A percentile compares a stretch with the other conserved stretches of the same genome.
Conservation (phyloP, 352 stramenopile genomes). For the Phytophthora hibernalis region DNA sequence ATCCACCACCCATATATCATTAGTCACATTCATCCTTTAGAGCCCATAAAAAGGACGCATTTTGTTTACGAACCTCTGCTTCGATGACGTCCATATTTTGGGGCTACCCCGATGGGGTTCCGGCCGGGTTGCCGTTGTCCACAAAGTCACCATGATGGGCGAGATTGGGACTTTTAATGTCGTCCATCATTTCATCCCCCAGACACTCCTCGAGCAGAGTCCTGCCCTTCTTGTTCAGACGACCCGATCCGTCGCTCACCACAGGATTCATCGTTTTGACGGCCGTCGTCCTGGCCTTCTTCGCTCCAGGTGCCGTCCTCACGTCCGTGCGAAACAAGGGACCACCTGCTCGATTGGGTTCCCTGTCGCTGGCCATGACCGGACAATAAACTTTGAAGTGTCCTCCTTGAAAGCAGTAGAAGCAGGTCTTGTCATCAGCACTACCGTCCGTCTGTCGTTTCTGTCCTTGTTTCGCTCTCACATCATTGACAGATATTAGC, state of each 20-base stretch:
- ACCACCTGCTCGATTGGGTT: constrained; percentile 9
- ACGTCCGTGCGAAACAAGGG: constrained; percentile 13
- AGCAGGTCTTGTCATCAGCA: not conserved
- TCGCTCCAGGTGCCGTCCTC: constrained; percentile 5
- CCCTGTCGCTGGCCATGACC: not conserved
- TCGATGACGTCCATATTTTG: constrained; percentile 19
- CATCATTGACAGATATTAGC: constrained; percentile 1
- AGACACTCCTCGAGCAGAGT: constrained; percentile 3
- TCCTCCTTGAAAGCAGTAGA: constrained; percentile 13
- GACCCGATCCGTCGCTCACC: not conserved
- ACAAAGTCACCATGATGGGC: not conserved
- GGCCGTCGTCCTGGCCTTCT: constrained; percentile 3
- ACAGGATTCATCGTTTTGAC: constrained; percentile 22
- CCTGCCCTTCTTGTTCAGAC: constrained; percentile 6
- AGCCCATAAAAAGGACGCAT: constrained; percentile 5
- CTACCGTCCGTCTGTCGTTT: constrained; percentile 3
- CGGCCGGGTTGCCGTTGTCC: not conserved
- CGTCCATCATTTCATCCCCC: not conserved
- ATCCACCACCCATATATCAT: constrained; percentile 17
- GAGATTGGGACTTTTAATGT: constrained; percentile 1
- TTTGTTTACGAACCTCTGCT: constrained; percentile 10
- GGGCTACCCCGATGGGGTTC: not conserved
- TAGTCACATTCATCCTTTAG: constrained; percentile 8
- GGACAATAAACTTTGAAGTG: constrained; percentile 17
- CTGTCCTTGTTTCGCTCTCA: not conserved